Evolutionary conservation across 1,284 basidiomycete genomes (phyloP).

Genomic region (Malassezia slooffiae): DNA sequence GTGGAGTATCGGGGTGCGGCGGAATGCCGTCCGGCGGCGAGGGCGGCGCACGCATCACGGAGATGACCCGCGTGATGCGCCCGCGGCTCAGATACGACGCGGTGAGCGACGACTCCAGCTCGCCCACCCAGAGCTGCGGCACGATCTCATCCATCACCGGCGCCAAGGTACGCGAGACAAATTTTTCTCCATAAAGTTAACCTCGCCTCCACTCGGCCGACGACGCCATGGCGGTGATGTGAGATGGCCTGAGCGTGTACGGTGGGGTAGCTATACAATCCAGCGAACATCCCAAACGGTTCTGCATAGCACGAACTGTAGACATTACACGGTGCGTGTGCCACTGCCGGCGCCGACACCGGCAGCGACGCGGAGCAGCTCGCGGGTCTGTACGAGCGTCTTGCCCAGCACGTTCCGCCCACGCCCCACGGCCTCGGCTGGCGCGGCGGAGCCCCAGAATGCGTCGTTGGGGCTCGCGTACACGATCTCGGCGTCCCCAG

Average conservation of each 20-base stretch:
- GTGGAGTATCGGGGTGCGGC: too few relatives aligned
- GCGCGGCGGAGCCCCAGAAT: slow-evolving; percentile 27
- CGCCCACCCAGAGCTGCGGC: slow-evolving; percentile 36
- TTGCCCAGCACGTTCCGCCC: slow-evolving; percentile 31
- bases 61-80: slow-evolving; percentile 31
- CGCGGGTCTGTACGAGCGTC: slow-evolving; percentile 22
- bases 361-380: slow-evolving; percentile 16
- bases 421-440: slow-evolving; percentile 1
- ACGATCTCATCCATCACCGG: slow-evolving; percentile 34
- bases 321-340: slow-evolving; percentile 18
- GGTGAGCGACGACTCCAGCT: slow-evolving; percentile 30
- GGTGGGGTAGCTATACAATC: too few relatives aligned
- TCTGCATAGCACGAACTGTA: neutral
- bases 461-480: slow-evolving; percentile 28
- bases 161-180: neutral
- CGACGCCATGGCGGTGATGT: too few relatives aligned
- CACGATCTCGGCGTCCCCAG: slow-evolving; percentile 23
- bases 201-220: too few relatives aligned
- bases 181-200: too few relatives aligned
- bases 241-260: too few relatives aligned
- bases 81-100: slow-evolving; percentile 26
- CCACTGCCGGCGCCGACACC: slow-evolving; percentile 26
- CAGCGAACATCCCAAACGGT: too few relatives aligned
- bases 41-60: slow-evolving; percentile 32
- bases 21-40: slow-evolving; percentile 17